A percentile compares a stretch with the other conserved stretches of the same genome.
These are phyloP conservation scores for Fragaria iinumae DNA, from an alignment of 306 rosid genomes.

Conservation along the genomic window DNA sequence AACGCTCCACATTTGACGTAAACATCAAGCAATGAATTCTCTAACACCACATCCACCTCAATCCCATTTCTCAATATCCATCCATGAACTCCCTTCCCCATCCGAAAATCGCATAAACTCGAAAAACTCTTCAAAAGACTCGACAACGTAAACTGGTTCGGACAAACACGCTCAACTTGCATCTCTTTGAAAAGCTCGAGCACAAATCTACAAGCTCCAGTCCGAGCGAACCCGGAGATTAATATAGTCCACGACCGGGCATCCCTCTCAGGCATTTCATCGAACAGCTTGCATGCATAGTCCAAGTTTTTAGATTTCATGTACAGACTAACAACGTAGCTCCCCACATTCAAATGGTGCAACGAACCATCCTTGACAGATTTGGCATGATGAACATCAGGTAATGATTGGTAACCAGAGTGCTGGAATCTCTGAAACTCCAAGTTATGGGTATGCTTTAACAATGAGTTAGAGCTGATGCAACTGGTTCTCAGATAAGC, in stretches of 20 bases:
- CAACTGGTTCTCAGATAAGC: conserved; percentile 22
- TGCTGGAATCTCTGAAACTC: conserved; percentile 20
- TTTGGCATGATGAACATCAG: conserved; percentile 51
- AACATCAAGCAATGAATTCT: conserved; percentile 71
- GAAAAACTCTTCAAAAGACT: conserved; percentile 65
- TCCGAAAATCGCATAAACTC: conserved; percentile 36
- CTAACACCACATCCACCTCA: conserved; percentile 60
- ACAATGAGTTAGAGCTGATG: conserved; percentile 10
- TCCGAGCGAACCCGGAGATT: conserved; percentile 65
- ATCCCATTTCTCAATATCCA: conserved; percentile 74
- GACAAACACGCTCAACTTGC: conserved; percentile 54
- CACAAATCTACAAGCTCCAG: conserved; percentile 40
- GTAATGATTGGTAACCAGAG: conserved; percentile 32
- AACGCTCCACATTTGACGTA: conserved; percentile 63
- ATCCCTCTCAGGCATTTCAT: conserved; percentile 55
- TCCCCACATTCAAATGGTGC: conserved; percentile 34
- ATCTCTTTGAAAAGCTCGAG: conserved; percentile 57
- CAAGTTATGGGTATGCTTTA: conserved; percentile 21
- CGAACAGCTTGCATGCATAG: conserved; percentile 61
- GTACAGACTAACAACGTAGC: conserved; percentile 38
- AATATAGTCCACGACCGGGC: conserved; percentile 71
- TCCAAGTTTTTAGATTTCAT: conserved; percentile 46
- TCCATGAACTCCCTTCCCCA: conserved; percentile 68
- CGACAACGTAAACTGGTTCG: conserved; percentile 70
- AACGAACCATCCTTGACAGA: conserved; percentile 52